Base-by-base conservation (phyloP, 2,329 filamentous ascomycete genomes). In the Fusarium abutilonis region DNA sequence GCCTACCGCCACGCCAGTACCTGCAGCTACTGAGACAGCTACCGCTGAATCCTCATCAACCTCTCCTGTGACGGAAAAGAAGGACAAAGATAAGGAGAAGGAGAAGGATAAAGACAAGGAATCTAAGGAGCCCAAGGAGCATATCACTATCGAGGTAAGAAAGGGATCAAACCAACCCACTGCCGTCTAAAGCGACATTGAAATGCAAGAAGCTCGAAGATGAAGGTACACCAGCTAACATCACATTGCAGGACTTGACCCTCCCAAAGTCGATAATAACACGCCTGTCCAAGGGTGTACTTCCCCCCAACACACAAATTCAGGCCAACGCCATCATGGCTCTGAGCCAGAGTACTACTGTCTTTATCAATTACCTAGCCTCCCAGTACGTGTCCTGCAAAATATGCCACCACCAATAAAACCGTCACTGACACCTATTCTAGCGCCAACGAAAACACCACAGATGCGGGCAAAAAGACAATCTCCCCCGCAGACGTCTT, bases 251-350 rank as follows among this genome's bases (percentile, higher is more conserved):
- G 88, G 91, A 94, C 72, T 84, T 93, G 53, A 88, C 83, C 60
- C 82, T 95, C 13, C 91, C 91, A 29, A 92, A 91, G 72, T 92
- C 90, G 7, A 92, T 94, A 76, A 88, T 94, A 65, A 90, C 89
- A 49, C 83, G 91, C 50, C 82, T 95, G 31, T 89, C 90, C 36
- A 94, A 94, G 78, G 89, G 90, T 36, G 90, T 92, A 6, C 79
- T 95, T 6, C 91, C 91, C 1, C 83, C 90, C 6, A 93, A 93
- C 73, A 93, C 91, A 6, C 89, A 92, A 76, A 91, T 94, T 44
- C 90, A 94, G 74, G 91, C 88, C 71, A 92, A 93, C 78, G 91
- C 91, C 38, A 85, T 93, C 51, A 77, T 92, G 47, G 91, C 91
- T 9, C 83, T 95, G 79, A 89, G 86, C 66, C 93, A 93, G 77